phyloP scores from a whole-genome alignment of 495 filamentous ascomycete species.

The Physcia stellaris region DNA sequence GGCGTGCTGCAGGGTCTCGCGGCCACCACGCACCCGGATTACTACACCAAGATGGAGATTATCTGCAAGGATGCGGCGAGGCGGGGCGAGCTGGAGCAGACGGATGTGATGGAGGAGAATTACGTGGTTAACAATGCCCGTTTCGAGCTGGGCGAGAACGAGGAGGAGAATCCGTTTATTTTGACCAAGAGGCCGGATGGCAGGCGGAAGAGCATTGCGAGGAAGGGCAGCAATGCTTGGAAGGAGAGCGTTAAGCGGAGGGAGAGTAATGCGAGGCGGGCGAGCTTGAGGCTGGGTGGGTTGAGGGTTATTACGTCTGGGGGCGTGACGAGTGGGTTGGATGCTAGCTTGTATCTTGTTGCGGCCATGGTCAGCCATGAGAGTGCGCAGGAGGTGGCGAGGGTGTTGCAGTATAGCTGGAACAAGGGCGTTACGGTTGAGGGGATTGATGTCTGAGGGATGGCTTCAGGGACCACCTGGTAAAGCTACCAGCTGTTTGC shows the following conservation, averaged over 20 bases:
- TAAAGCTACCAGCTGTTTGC: too few species aligned
- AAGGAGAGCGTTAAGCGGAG: conserved; percentile 47
- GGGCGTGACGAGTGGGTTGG: conserved; percentile 62
- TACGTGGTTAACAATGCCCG: conserved; percentile 72
- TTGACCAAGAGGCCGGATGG: conserved; percentile 48
- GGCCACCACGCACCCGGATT: conserved; percentile 57
- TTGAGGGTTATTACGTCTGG: conserved; percentile 65
- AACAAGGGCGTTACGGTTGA: conserved; percentile 55
- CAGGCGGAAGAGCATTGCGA: conserved; percentile 44
- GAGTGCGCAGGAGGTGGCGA: conserved; percentile 51
- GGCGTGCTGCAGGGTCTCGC: conserved; percentile 59
- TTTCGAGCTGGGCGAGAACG: conserved; percentile 57
- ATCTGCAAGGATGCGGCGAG: conserved; percentile 52
- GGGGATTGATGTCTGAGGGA: conserved; percentile 60
- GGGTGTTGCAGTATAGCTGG: conserved; percentile 59
- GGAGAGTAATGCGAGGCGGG: conserved; percentile 54
- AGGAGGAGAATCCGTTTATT: conserved; percentile 63
- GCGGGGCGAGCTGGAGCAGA: conserved; percentile 35
- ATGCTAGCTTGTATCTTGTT: conserved; percentile 67
- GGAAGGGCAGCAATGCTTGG: conserved; percentile 63
- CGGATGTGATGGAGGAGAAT: conserved; percentile 62
- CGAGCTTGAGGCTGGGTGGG: conserved; percentile 50
- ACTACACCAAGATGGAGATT: conserved; percentile 49
- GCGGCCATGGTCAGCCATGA: conserved; percentile 56
- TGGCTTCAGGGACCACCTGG: too few species aligned